A percentile compares a stretch with the other conserved stretches of the same genome.
Conservation (phyloP, 768 basidiomycete species). For the Holtermannia corniformis region DNA sequence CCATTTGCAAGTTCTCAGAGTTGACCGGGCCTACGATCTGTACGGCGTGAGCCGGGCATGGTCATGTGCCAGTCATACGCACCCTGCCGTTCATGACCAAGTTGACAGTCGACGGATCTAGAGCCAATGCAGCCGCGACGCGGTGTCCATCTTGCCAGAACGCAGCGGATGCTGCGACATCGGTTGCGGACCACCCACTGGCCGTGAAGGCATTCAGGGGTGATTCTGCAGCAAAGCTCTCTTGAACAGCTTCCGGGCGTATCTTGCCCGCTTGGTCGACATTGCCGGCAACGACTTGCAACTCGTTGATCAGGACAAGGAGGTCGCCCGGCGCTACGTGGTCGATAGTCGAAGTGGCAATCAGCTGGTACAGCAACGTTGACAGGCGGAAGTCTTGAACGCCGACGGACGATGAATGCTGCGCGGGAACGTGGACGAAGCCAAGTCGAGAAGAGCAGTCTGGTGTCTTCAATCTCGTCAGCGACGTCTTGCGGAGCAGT, state of each 20-base stretch:
- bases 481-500: neutral
- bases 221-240: neutral
- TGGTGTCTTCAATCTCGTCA: constrained; percentile 7
- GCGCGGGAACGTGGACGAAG: constrained; percentile 73
- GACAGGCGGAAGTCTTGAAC: constrained; percentile 44
- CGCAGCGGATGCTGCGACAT: constrained; percentile 19
- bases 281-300: constrained; percentile 13
- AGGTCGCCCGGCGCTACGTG: constrained; percentile 15
- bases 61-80: constrained; percentile 31
- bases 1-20: constrained; percentile 51
- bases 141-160: constrained; percentile 30
- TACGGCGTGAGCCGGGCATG: neutral
- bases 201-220: constrained; percentile 18
- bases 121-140: constrained; percentile 51
- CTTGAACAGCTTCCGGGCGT: neutral
- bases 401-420: too few species aligned
- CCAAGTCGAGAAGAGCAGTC: constrained; percentile 48
- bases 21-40: constrained; percentile 71
- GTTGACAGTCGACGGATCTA: constrained; percentile 55
- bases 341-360: constrained; percentile 16
- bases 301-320: constrained; percentile 23
- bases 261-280: constrained; percentile 9
- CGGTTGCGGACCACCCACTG: constrained; percentile 9
- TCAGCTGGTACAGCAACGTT: constrained; percentile 28
- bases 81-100: constrained; percentile 78